Percentiles rank a stretch among this genome's conserved stretches.
Evolutionary conservation across 2,329 filamentous ascomycete species (phyloP).

Genomic region (Colletotrichum tanaceti): DNA sequence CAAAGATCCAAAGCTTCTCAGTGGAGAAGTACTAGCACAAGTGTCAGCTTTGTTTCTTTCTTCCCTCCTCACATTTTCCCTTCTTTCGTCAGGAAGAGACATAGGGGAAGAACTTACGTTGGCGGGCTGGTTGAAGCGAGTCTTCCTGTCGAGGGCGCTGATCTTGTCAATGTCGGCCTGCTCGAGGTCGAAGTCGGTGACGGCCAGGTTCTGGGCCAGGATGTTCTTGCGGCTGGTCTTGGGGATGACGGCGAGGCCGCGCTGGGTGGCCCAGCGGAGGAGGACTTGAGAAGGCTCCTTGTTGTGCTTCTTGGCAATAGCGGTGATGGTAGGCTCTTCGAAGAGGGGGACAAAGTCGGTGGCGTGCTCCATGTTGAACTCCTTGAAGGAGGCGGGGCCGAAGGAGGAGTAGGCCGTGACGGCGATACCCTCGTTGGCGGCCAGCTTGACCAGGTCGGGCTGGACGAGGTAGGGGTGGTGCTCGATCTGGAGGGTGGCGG

Average conservation of each 20-base stretch:
- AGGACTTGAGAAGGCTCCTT: conserved; percentile 85
- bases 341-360: conserved; percentile 75
- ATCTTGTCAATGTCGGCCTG: conserved; percentile 76
- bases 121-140: conserved; percentile 82
- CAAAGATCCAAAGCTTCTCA: conserved; percentile 69
- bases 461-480: conserved; percentile 91
- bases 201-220: conserved; percentile 75
- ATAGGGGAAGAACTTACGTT: conserved; percentile 64
- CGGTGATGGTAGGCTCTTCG: conserved; percentile 73
- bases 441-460: conserved; percentile 75
- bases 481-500: conserved; percentile 86
- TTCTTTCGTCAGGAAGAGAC: no score
- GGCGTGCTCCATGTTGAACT: conserved; percentile 78
- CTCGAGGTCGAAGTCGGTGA: conserved; percentile 73
- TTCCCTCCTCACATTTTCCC: no score
- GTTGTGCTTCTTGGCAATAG: conserved; percentile 74
- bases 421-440: conserved; percentile 75
- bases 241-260: conserved; percentile 83
- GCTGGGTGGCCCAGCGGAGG: conserved; percentile 88
- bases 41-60: conserved; percentile 13
- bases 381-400: conserved; percentile 81
- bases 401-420: conserved; percentile 89
- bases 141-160: conserved; percentile 69
- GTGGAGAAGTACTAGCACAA: conserved; percentile 64
- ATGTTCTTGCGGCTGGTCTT: conserved; percentile 70